Evolutionary conservation across 441 rosid genomes (phyloP), one percentile per base, ranked within the genome.

Genomic region (Cnidoscolus chayamansa): DNA sequence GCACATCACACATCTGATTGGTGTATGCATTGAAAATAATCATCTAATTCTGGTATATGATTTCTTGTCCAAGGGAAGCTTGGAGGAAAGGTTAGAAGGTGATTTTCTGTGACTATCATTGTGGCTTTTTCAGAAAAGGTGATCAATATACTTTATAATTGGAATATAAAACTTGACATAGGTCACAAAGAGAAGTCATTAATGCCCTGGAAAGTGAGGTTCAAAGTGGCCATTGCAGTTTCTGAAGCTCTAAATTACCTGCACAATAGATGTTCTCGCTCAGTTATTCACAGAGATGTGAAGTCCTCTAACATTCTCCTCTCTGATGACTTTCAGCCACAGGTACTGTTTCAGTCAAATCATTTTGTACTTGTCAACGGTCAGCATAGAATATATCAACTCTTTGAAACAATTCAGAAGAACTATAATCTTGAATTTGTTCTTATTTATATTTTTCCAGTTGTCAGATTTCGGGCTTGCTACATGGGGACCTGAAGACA

Each of bases 391-490:
- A 56, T 19, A 56, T 10, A 56, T 2, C 31, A 31, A 10, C n/a
- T 58, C 63, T 25, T 57, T 57, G 62, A 57, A 57, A 57, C 35
- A 30, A 32, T 49, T 32, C 32, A 35, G 10, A 54, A 61, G 48
- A 17, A 53, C 15, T n/a, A 1, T 6, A 48, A 0, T 64, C 54
- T 48, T 67, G 51, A 65, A 25, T 7, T 12, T 40, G 9, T 53
- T 49, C 31, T 7, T 4, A 31, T 50, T 45, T 12, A 19, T 9
- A 30, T 48, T 11, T 13, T 6, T 57, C 25, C 80, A 93, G 97
- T 77, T 93, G 59, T 88, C 96, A 1, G 97, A 93, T 85, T 93
- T 93, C 15, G 97, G 98, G 57, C 88, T 91, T 43, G 93, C 98
- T 10, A 78, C 83, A 45, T 87, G 90, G 97, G 94, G 88, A 64